Evolutionary conservation across 208 protist genomes (phyloP).

Genomic region (Trypanosoma brucei): DNA sequence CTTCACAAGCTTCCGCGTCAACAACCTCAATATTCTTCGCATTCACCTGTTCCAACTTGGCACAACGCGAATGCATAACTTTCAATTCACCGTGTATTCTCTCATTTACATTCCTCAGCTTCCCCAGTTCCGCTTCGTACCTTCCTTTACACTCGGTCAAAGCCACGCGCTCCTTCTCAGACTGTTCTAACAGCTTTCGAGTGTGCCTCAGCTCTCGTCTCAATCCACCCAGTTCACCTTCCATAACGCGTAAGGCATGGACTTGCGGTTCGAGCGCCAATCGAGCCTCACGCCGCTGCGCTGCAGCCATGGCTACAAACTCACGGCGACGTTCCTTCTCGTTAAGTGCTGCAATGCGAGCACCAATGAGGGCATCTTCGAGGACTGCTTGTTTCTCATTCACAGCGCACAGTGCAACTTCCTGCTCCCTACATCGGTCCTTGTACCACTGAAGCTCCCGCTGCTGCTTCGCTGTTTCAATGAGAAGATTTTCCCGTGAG

Average conservation of each 20-base stretch:
- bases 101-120: constrained; percentile 2
- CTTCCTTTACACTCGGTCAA: not conserved
- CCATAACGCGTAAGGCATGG: not conserved
- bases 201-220: constrained; percentile 6
- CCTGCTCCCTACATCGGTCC: constrained; percentile 13
- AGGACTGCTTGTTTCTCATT: constrained; percentile 2
- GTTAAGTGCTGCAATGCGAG: not conserved
- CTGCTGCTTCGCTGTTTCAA: constrained; percentile 29
- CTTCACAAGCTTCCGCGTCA: not conserved
- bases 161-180: not conserved
- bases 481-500: constrained; percentile 22
- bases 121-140: constrained; percentile 9
- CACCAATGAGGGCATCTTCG: constrained; percentile 8
- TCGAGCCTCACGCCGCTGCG: constrained; percentile 3
- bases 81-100: constrained; percentile 1
- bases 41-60: not conserved
- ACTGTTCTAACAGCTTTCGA: not conserved
- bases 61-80: not conserved
- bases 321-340: constrained; percentile 22
- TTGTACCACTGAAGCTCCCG: constrained; percentile 30
- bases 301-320: constrained; percentile 12
- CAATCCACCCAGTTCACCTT: constrained; percentile 10
- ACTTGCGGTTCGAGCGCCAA: constrained; percentile 4
- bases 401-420: constrained; percentile 4
- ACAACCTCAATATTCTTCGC: not conserved